A percentile compares a stretch with the other conserved stretches of the same genome.
Conservation (phyloP, 768 basidiomycete species). For the Dentipellis sp. region DNA sequence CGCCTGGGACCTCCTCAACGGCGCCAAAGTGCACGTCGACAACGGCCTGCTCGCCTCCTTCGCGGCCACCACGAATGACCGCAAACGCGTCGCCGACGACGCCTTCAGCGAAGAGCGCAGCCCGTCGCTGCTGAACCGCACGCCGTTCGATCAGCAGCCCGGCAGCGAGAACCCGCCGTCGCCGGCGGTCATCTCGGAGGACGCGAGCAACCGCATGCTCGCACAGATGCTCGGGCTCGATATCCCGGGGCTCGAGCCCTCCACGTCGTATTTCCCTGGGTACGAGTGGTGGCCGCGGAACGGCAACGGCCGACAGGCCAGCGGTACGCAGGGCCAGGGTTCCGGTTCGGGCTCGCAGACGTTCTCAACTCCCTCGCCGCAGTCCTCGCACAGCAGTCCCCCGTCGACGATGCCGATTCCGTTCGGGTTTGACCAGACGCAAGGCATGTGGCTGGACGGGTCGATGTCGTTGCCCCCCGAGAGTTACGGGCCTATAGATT, state of each 20-base stretch:
- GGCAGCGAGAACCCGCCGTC: not conserved
- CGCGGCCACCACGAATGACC: not conserved
- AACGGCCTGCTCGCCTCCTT: constrained; percentile 5
- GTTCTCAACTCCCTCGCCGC: constrained; percentile 9
- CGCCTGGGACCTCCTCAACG: constrained; percentile 13
- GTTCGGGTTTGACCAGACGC: constrained; percentile 13
- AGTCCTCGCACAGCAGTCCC: constrained; percentile 12
- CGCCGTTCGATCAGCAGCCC: not conserved
- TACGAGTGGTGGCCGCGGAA: constrained; percentile 15
- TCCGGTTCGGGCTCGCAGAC: not conserved
- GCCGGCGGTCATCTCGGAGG: constrained; percentile 1
- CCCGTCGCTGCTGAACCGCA: not conserved
- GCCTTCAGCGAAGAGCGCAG: constrained; percentile 5
- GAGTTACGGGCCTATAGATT: not conserved
- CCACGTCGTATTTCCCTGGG: constrained; percentile 6
- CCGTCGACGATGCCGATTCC: constrained; percentile 12
- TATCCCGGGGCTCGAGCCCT: constrained; percentile 4
- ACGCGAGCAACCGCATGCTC: constrained; percentile 8
- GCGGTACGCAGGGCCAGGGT: not conserved
- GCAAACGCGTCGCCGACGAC: constrained; percentile 12
- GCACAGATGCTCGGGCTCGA: constrained; percentile 15
- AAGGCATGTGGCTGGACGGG: constrained; percentile 8
- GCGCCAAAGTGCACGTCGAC: constrained; percentile 13
- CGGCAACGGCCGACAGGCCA: not conserved
- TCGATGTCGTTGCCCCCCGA: not conserved